These are phyloP conservation scores for Massariosphaeria phaeospora DNA, from an alignment of 495 filamentous ascomycete species.

Conservation along the genomic window DNA sequence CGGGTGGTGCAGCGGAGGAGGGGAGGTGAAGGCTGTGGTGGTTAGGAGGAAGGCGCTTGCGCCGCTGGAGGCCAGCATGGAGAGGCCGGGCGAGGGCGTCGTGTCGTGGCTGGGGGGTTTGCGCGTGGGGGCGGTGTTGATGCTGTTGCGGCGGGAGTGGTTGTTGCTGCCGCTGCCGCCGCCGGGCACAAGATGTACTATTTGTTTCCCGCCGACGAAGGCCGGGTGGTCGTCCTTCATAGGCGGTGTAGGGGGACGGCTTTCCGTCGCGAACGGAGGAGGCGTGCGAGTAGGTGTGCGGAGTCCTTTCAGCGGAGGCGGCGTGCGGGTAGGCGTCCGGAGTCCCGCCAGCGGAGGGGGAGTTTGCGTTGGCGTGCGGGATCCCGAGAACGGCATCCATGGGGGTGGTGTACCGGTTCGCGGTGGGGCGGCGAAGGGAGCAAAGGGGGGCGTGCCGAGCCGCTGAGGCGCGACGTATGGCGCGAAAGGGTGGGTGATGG, in stretches of 20 bases:
- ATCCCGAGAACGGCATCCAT: background rate
- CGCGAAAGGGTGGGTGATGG: too few relatives aligned
- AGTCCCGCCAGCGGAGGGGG: constrained; percentile 1
- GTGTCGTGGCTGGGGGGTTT: background rate
- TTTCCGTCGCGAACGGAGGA: too few relatives aligned
- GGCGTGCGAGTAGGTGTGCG: too few relatives aligned
- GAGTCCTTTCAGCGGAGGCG: too few relatives aligned
- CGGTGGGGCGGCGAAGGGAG: constrained; percentile 2
- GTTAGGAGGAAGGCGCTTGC: background rate
- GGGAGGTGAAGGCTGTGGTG: constrained; percentile 1
- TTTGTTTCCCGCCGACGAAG: too few relatives aligned
- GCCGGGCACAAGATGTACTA: background rate
- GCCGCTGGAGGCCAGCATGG: background rate
- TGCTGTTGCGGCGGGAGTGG: background rate
- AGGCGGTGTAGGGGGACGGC: too few relatives aligned
- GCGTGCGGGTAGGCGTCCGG: background rate
- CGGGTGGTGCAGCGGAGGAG: constrained; percentile 7
- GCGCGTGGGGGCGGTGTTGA: background rate
- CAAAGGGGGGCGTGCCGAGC: too few relatives aligned
- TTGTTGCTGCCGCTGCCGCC: background rate
- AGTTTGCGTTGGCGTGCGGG: constrained; percentile 6
- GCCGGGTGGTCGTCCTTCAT: background rate
- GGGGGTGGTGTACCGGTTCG: background rate
- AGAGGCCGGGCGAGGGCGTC: background rate
- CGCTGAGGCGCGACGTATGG: too few relatives aligned